Base-by-base conservation (phyloP, 2,329 filamentous ascomycete genomes). In the Onygenales sp. region DNA sequence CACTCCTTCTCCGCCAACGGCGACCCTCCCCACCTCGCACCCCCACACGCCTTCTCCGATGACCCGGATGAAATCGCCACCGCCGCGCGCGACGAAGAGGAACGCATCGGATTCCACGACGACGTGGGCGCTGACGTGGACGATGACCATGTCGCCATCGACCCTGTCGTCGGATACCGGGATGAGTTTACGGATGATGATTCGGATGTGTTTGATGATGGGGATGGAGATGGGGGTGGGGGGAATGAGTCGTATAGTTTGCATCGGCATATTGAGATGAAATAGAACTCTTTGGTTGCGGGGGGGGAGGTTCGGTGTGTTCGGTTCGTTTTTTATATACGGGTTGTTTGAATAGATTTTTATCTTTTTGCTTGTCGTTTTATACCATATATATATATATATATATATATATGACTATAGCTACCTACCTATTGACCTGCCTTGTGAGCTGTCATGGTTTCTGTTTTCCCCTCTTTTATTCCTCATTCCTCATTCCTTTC, bases 131-230 rank as follows among this genome's bases (percentile, higher is more conserved):
- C 71, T 32, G 68, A 66, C 31, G 66, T 74, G 54, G 76, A 79
- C 50, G 75, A 78, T 21, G 77, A 78, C 14, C 66, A 66, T 39
- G 61, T 61, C 48, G 66, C 64, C 42, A 61, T 58, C 53, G 61
- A 63, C 8, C 55, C 58, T 10, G 57, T 57, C 21, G 21, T 27
- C 43, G 61, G 76, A 70, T 71, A 82, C 74, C 72, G 75, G 55
- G 76, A 79, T 52, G 76, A 78, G 33, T 79, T 78, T 57, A 75
- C 73, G 17, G 77, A 77, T 60, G 76, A 77, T 60, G 71, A 79
- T 54, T 76, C 77, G 51, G 72, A 77, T 60, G 66, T 73, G 43
- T 75, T 75, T 58, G 62, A 66, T 36, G 68, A 69, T 56, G 69
- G 69, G 31, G 72, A 72, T 57, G 69, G 65, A 7, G 46, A 31